phyloP scores from a whole-genome alignment of 1,139 yeast genomes.

The Meyerozyma sp. region DNA sequence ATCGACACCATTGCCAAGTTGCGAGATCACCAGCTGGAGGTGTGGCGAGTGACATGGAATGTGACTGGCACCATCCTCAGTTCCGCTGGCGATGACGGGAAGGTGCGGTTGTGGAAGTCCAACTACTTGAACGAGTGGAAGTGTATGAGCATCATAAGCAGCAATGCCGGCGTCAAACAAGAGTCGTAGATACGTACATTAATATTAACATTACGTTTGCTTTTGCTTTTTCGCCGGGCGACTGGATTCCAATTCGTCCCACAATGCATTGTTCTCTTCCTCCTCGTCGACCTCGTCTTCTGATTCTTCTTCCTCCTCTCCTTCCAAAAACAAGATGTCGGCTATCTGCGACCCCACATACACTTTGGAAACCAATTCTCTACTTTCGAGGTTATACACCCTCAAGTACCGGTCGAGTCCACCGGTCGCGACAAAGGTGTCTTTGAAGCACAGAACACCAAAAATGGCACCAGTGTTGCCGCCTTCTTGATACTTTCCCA shows the following conservation, averaged over 20 bases:
- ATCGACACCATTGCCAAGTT: constrained; percentile 35
- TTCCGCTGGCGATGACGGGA: constrained; percentile 95
- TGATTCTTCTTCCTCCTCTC: constrained; percentile 33
- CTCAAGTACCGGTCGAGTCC: constrained; percentile 85
- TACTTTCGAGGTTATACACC: constrained; percentile 55
- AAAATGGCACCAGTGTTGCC: constrained; percentile 44
- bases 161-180: neutral
- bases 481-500: constrained; percentile 40
- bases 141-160: constrained; percentile 84
- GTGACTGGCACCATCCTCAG: constrained; percentile 87
- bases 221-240: constrained; percentile 12
- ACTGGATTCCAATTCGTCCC: constrained; percentile 9
- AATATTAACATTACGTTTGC: constrained; percentile 1
- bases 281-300: constrained; percentile 10
- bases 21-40: constrained; percentile 81
- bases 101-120: constrained; percentile 86
- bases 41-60: constrained; percentile 96
- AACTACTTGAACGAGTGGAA: constrained; percentile 82
- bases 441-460: constrained; percentile 15
- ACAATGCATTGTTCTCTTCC: constrained; percentile 5
- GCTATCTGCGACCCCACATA: constrained; percentile 73
- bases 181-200: neutral
- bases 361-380: constrained; percentile 64
- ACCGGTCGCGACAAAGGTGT: constrained; percentile 49
- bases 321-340: constrained; percentile 46